phyloP scores from a whole-genome alignment of 2,329 filamentous ascomycete genomes.

The Zymoseptoria ardabiliae region DNA sequence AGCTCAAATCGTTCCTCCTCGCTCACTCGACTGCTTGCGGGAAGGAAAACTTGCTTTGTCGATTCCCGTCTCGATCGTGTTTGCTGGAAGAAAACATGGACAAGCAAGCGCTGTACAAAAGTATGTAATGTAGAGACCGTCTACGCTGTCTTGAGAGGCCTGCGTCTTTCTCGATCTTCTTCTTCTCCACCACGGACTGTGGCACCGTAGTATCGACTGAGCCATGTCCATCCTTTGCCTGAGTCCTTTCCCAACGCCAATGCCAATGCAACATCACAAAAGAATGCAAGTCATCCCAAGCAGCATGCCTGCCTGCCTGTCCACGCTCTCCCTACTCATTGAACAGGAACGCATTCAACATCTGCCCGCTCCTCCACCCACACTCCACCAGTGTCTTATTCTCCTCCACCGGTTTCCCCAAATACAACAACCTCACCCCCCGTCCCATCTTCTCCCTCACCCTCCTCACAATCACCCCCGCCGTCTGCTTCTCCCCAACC shows the following conservation, averaged over 20 bases:
- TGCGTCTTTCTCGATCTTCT: too few species aligned
- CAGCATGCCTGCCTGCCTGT: background rate
- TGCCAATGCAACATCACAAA: background rate
- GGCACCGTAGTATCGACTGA: too few species aligned
- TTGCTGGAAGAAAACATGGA: too few species aligned
- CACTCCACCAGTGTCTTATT: constrained; percentile 57
- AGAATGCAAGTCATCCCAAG: background rate
- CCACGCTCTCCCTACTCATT: background rate
- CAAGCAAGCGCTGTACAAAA: too few species aligned
- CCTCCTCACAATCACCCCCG: constrained; percentile 55
- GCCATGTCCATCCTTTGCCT: too few species aligned
- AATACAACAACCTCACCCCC: constrained; percentile 65
- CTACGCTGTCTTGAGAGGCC: too few species aligned
- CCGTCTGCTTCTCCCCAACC: constrained; percentile 43
- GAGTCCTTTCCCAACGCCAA: background rate
- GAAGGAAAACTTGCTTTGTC: too few species aligned
- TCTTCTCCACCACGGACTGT: background rate
- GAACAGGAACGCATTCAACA: constrained; percentile 66
- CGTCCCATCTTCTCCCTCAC: constrained; percentile 55
- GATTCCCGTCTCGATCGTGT: too few species aligned
- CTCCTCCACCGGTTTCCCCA: constrained; percentile 73
- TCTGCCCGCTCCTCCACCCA: constrained; percentile 67
- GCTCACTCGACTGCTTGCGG: too few species aligned
- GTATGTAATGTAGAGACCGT: too few species aligned
- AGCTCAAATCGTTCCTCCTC: too few species aligned